phyloP scores from a whole-genome alignment of 2,329 filamentous ascomycete species.

The Phialemonium atrogriseum region DNA sequence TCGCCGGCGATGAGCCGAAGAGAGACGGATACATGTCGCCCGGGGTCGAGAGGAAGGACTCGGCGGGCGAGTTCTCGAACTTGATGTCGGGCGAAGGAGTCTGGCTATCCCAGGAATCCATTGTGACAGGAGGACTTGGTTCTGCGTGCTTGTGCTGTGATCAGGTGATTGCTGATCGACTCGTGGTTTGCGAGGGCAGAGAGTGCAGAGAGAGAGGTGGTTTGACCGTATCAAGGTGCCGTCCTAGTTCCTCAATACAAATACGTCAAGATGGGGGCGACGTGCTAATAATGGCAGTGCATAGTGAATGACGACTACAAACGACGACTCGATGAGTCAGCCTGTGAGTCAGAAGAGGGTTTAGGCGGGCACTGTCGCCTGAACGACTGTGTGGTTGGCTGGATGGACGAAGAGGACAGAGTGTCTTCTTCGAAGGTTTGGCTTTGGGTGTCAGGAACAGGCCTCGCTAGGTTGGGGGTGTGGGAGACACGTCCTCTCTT shows the following conservation, averaged over 20 bases:
- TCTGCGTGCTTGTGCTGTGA: slow-evolving; percentile 4
- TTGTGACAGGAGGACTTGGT: slow-evolving; percentile 21
- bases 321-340: slow-evolving; percentile 14
- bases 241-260: slow-evolving; percentile 30
- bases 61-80: slow-evolving; percentile 44
- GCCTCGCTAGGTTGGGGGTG: slow-evolving; percentile 3
- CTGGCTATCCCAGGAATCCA: slow-evolving; percentile 31
- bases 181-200: slow-evolving; percentile 5
- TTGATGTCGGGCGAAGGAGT: slow-evolving; percentile 37
- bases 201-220: slow-evolving; percentile 7
- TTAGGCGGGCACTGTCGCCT: slow-evolving; percentile 1
- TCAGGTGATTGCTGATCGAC: too few species aligned
- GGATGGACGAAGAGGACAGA: slow-evolving; percentile 14
- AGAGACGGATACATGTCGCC: slow-evolving; percentile 41
- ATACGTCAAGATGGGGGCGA: slow-evolving; percentile 14
- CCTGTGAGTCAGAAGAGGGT: slow-evolving; percentile 8
- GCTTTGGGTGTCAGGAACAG: slow-evolving; percentile 3
- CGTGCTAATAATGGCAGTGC: slow-evolving; percentile 12
- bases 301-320: slow-evolving; percentile 17
- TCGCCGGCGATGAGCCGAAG: slow-evolving; percentile 27
- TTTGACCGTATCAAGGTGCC: slow-evolving; percentile 25
- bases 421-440: slow-evolving; percentile 11
- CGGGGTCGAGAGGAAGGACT: slow-evolving; percentile 44
- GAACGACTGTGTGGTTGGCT: slow-evolving; percentile 11
- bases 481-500: slow-evolving; percentile 11